Base-by-base conservation (phyloP, 2,329 filamentous ascomycete species). In the Pezizomycotina sp. region DNA sequence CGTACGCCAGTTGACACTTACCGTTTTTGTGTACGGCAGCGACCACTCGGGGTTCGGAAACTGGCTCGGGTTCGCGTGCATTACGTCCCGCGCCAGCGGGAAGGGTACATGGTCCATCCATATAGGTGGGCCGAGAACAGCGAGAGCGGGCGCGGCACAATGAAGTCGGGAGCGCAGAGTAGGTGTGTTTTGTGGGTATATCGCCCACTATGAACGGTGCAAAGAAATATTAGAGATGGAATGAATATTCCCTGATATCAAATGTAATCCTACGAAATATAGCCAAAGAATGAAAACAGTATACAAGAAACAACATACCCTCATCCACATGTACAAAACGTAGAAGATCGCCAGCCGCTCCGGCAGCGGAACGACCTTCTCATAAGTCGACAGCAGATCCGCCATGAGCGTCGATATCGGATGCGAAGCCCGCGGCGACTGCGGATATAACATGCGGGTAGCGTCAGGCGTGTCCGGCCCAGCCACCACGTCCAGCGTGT, bases 31-130 rank as follows among this genome's bases (percentile, higher is more conserved):
- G 55, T 74, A 92, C 0, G 79, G 77, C 12, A 86, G 69, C 55
- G 86, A 89, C 62, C 84, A 91, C 48, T 77, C 69, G 38, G 84
- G 76, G 50, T 91, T 86, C 0, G 69, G 62, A 37, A 74, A 74
- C 26, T 66, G 60, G 4, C 51, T 45, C 0, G 59, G 54, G 14
- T 59, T 56, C 33, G 52, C 53, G 16, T 25, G 32, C 27, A 38
- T 36, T 6, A 19, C 45, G 18, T 38, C 40, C 23, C 27, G 32
- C 23, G 32, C 32, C 36, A 31, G 31, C 27, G 34, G 28, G 62
- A 79, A 92, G 1, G 80, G 78, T 3, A 92, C 47, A 52, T 86
- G 71, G 53, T 92, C 82, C 20, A 83, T 65, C 83, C 83, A 92
- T 1, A 70, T 69, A 1, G 82, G 76, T 55, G 83, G 0, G 71